Evolutionary conservation across 208 protist genomes (phyloP).

Genomic region (Lotmaria passim): DNA sequence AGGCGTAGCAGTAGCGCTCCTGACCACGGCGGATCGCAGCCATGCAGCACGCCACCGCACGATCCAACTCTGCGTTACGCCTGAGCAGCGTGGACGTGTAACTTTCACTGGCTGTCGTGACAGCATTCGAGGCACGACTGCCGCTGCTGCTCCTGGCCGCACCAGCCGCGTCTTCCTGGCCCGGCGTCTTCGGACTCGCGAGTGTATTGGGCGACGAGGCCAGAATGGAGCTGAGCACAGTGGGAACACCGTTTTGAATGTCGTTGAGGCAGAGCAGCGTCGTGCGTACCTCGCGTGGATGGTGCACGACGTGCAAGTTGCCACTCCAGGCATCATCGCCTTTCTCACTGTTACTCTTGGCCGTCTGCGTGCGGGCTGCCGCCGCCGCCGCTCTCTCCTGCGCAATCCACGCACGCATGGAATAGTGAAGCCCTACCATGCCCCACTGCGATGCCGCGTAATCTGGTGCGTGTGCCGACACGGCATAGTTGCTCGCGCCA

Average conservation of each 20-base stretch:
- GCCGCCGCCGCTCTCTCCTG: conserved; percentile 18
- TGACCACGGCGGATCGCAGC: conserved; percentile 26
- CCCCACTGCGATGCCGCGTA: conserved; percentile 65
- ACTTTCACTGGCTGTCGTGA: not conserved
- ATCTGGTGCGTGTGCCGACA: conserved; percentile 35
- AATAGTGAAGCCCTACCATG: conserved; percentile 55
- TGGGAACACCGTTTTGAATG: conserved; percentile 15
- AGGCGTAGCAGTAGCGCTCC: conserved; percentile 29
- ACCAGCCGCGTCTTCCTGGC: not conserved
- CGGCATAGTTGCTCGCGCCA: conserved; percentile 28
- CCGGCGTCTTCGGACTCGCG: not conserved
- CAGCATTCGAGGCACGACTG: not conserved
- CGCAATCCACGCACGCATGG: conserved; percentile 46
- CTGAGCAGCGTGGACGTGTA: conserved; percentile 10
- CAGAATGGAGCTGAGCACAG: conserved; percentile 5
- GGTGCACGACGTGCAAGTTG: no score
- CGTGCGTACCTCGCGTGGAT: conserved; percentile 25
- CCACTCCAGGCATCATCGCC: not conserved
- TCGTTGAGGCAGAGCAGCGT: conserved; percentile 33
- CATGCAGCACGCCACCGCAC: conserved; percentile 22
- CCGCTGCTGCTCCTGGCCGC: not conserved
- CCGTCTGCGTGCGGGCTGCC: not conserved
- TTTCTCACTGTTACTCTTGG: not conserved
- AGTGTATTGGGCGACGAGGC: not conserved
- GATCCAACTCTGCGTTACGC: conserved; percentile 29